Base-by-base conservation (phyloP, 83 land plant genomes). In the Picea abies region DNA sequence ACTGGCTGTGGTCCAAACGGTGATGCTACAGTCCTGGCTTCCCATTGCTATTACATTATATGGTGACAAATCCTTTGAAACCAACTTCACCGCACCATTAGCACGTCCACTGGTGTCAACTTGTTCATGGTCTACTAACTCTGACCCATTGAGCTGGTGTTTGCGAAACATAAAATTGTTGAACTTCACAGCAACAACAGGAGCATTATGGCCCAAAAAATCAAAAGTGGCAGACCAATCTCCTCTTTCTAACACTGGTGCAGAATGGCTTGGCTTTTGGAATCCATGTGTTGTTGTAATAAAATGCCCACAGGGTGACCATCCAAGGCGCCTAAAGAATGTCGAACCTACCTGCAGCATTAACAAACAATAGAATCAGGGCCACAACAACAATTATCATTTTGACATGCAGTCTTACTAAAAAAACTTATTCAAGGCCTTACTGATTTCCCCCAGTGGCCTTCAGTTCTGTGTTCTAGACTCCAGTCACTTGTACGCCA, bases 241-340 rank as follows among this genome's bases (percentile, higher is more conserved):
- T 10, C 99, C 99, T 86, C 99, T 90, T 82, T 95, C 99, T 37
- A 97, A 83, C 19, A 97, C 99, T 56, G 97, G 99, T 32, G 99
- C 99, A 82, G 99, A 94, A 78, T 97, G 99, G 61, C 93, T 90
- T 0, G 99, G 99, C 86, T 95, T 95, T 49, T 97, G 98, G 79
- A 91, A 97, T 17, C 99, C 99, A 86, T 97, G 96, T 75, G 98
- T 97, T 4, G 98, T 97, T 6, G 95, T 94, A 52, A 95, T 93
- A 83, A 95, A 97, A 88, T 97, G 99, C 68, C 99, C 99, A 87
- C 99, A 97, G 47, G 99, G 99, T 19, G 99, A 97, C 99, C 99
- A 97, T 6, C 92, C 95, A 83, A 97, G 93, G 49, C 98, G 93
- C 80, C 99, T 92, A 66, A 95, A 95, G 83, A 97, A 97, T 39